Base-by-base conservation (phyloP, 2,329 filamentous ascomycete species). In the Epichloe brachyelytri region DNA sequence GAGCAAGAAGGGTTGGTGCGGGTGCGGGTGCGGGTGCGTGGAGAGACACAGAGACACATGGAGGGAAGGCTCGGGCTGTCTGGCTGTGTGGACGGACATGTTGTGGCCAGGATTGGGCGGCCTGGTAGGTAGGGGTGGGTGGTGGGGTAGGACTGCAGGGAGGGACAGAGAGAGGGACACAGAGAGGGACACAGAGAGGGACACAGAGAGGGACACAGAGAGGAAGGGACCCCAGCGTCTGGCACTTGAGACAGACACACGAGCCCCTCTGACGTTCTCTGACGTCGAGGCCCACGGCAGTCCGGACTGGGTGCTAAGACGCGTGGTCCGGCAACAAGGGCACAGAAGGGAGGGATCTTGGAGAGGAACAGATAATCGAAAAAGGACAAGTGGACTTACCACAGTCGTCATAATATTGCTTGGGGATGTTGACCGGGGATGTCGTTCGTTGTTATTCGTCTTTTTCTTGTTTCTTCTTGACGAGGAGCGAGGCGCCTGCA, bases 171-270 rank as follows among this genome's bases (percentile, higher is more conserved):
- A 26, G 41, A n/a, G 41, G 22, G 41, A 4, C n/a, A 3, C 30
- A 19, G n/a, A 20, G 20, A 20, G 20, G 20, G 20, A 22, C 22
- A 7, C 2, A 19, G 19, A 19, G 19, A 19, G 19, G 2, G 19
- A 19, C 19, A 19, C 6, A n/a, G 44, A 19, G 11, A 14, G 30
- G 30, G n/a, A n/a, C n/a, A n/a, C n/a, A n/a, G n/a, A n/a, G n/a
- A n/a, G n/a, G 14, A 14, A 14, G 6, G 19, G 44, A 36, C 33
- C 7, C 12, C 15, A 20, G 17, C 33, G 17, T 41, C 39, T 41
- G 17, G 39, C 39, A 17, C 62, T 59, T 62, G 62, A 65, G 62
- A 66, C 66, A 67, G 62, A 65, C 66, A 67, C 64, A 62, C 60
- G 57, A 66, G 60, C 62, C 58, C 57, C 61, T 64, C 61, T 66